phyloP scores from a whole-genome alignment of 768 basidiomycete genomes.

The Chalciporus piperatus region DNA sequence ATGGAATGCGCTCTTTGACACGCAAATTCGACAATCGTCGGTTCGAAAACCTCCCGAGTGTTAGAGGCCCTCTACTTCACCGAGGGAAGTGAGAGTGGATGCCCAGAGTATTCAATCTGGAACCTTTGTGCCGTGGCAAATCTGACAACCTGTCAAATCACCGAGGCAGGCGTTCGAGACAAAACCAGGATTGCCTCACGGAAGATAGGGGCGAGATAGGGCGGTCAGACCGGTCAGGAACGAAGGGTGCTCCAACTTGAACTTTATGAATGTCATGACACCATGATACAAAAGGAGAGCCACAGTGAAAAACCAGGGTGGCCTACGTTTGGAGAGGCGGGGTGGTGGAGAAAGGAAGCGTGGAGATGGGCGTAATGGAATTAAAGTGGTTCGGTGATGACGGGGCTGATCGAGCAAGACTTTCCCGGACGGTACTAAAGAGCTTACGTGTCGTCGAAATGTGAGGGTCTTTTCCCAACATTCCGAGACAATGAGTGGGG shows the following conservation, averaged over 20 bases:
- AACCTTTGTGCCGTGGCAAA: too few species aligned
- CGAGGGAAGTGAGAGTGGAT: too few species aligned
- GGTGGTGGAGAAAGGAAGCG: neutral
- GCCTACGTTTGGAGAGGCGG: neutral
- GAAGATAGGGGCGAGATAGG: neutral
- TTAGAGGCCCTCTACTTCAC: too few species aligned
- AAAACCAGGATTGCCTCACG: neutral
- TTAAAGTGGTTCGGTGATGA: neutral
- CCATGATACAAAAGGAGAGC: neutral
- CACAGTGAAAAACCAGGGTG: too few species aligned
- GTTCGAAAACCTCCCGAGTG: too few species aligned
- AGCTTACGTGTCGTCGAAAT: neutral
- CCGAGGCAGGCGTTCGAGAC: too few species aligned
- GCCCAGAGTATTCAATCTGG: too few species aligned
- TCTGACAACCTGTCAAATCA: too few species aligned
- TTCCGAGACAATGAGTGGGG: neutral
- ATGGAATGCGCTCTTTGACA: too few species aligned
- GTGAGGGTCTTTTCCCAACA: neutral
- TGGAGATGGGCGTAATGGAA: neutral
- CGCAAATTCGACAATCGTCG: too few species aligned
- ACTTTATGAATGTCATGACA: neutral
- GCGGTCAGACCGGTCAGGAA: neutral
- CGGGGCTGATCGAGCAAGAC: neutral
- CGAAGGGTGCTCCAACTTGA: neutral
- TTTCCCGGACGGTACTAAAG: neutral